Percentiles rank a stretch among this genome's conserved stretches.
phyloP scores from a whole-genome alignment of 495 filamentous ascomycete species.

The Penicillium bovifimosum region DNA sequence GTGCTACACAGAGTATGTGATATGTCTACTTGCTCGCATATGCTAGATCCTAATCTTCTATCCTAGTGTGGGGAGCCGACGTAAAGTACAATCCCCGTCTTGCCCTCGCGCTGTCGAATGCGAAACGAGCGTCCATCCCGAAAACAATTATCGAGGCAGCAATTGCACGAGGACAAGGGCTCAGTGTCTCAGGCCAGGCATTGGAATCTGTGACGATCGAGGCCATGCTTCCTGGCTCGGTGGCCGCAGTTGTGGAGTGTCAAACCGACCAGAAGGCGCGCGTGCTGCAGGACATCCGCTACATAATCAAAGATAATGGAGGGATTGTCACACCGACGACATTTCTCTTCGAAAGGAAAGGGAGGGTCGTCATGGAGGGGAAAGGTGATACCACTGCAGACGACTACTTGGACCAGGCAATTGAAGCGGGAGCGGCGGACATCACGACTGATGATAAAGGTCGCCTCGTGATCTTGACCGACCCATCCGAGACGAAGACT shows the following conservation, averaged over 20 bases:
- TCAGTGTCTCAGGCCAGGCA: slow-evolving; percentile 60
- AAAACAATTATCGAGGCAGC: slow-evolving; percentile 79
- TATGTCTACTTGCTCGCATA: not conserved
- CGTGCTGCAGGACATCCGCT: slow-evolving; percentile 63
- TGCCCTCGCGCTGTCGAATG: slow-evolving; percentile 60
- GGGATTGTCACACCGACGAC: slow-evolving; percentile 64
- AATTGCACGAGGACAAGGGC: slow-evolving; percentile 81
- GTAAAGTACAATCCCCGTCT: slow-evolving; percentile 68
- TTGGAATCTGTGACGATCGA: slow-evolving; percentile 77
- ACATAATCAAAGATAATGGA: slow-evolving; percentile 60
- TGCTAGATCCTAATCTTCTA: slow-evolving; percentile 6
- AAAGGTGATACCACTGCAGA: slow-evolving; percentile 59
- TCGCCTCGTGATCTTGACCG: slow-evolving; percentile 67
- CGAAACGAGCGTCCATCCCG: slow-evolving; percentile 82
- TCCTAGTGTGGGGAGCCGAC: slow-evolving; percentile 59
- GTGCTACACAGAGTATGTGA: slow-evolving; percentile 49
- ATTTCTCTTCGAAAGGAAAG: slow-evolving; percentile 79
- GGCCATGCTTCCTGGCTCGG: slow-evolving; percentile 68
- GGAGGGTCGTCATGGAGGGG: slow-evolving; percentile 63
- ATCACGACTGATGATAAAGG: slow-evolving; percentile 65
- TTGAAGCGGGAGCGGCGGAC: slow-evolving; percentile 83
- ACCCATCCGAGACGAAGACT: slow-evolving; percentile 60
- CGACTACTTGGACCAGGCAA: slow-evolving; percentile 71
- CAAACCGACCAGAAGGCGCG: slow-evolving; percentile 76
- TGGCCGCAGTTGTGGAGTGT: slow-evolving; percentile 77